Conservation (phyloP, 1,284 basidiomycete species). For the Sporisorium reilianum region DNA sequence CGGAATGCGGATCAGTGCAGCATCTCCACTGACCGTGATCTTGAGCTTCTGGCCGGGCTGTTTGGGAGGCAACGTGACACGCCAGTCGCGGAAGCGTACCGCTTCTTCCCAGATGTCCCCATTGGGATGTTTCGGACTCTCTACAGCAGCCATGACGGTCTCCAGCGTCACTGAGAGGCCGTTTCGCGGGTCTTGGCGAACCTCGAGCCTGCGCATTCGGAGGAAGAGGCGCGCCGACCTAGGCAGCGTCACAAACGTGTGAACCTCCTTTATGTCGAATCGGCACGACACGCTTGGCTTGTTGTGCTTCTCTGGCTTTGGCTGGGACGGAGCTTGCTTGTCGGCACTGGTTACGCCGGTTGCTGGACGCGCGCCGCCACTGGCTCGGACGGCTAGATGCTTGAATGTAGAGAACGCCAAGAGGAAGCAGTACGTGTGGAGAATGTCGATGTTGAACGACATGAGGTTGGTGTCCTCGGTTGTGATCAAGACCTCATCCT, state of each 20-base stretch:
- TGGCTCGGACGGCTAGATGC: conserved; percentile 66
- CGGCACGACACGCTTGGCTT: conserved; percentile 31
- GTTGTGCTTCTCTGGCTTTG: background rate
- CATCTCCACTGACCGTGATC: conserved; percentile 75
- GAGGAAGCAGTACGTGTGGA: conserved; percentile 80
- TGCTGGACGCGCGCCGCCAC: background rate
- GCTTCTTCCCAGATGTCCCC: conserved; percentile 83
- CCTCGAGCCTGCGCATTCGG: conserved; percentile 58
- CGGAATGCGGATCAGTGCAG: conserved; percentile 81
- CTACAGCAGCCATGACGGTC: conserved; percentile 71
- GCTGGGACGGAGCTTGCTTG: background rate
- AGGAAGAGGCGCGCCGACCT: conserved; percentile 61
- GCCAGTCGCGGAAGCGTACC: conserved; percentile 76
- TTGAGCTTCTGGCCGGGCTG: conserved; percentile 23
- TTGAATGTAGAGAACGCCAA: conserved; percentile 76
- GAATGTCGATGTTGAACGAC: conserved; percentile 75
- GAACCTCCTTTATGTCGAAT: conserved; percentile 56
- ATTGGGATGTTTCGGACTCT: conserved; percentile 57
- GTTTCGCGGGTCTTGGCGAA: conserved; percentile 53
- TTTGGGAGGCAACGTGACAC: conserved; percentile 67
- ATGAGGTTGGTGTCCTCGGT: conserved; percentile 71
- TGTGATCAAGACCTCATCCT: conserved; percentile 72
- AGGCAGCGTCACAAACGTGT: conserved; percentile 66
- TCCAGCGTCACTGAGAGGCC: conserved; percentile 66
- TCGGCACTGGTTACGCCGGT: background rate